Percentiles rank a stretch among this genome's conserved stretches.
Conservation (phyloP, 371 early-diverging fungal species). For the Mortierella sp. region DNA sequence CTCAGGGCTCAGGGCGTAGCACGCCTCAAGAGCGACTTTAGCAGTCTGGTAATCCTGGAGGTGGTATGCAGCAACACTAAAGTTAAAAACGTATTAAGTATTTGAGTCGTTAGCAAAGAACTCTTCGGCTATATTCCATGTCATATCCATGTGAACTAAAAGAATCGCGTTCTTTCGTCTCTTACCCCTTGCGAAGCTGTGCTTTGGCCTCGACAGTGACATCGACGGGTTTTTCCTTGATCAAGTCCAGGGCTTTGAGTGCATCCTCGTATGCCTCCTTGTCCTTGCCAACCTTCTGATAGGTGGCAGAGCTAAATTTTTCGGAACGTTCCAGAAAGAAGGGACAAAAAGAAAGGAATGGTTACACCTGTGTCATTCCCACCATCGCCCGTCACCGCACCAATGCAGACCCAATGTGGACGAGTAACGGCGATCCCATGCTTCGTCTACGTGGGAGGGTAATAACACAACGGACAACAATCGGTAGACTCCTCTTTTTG, state of each 20-base stretch:
- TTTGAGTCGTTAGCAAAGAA: too few species aligned
- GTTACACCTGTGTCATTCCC: neutral
- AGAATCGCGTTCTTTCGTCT: too few species aligned
- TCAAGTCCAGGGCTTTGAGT: constrained; percentile 63
- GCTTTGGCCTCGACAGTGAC: constrained; percentile 73
- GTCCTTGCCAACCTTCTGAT: constrained; percentile 69
- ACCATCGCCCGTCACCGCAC: too few species aligned
- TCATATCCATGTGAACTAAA: too few species aligned
- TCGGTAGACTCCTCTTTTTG: neutral
- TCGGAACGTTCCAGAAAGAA: neutral
- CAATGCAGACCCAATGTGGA: too few species aligned
- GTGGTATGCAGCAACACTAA: constrained; percentile 66
- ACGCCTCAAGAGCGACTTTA: constrained; percentile 61
- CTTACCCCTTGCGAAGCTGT: constrained; percentile 70
- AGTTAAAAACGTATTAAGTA: too few species aligned
- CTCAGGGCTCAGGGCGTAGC: constrained; percentile 62
- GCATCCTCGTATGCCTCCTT: constrained; percentile 75
- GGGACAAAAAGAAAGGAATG: neutral
- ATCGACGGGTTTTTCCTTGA: constrained; percentile 61
- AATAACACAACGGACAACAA: neutral
- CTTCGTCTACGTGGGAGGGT: too few species aligned
- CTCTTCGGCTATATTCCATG: too few species aligned
- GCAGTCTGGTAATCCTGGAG: constrained; percentile 65
- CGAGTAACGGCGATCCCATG: too few species aligned
- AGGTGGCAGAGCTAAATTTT: constrained; percentile 63